A percentile compares a stretch with the other conserved stretches of the same genome.
Conservation (phyloP, 164 flowering plant genomes). For the Liquidambar formosana region DNA sequence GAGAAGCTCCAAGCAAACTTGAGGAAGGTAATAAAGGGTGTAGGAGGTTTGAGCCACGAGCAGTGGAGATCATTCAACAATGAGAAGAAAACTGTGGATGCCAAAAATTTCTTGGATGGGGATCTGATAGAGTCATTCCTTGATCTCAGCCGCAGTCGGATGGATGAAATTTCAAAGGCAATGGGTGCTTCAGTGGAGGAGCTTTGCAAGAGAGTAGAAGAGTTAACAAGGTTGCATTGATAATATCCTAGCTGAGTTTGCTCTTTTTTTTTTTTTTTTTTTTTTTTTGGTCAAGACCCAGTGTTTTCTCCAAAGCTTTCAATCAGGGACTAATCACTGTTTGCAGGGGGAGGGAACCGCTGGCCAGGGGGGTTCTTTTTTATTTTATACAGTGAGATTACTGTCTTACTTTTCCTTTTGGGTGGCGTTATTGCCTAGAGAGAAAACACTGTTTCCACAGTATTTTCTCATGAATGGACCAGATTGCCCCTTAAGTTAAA, state of each 20-base stretch:
- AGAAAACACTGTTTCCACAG: too few species aligned
- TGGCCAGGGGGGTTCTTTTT: too few species aligned
- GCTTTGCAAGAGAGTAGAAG: conserved; percentile 95
- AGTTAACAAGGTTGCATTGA: conserved; percentile 87
- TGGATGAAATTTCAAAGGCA: conserved; percentile 81
- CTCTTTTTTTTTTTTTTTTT: neutral
- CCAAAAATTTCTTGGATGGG: conserved; percentile 86
- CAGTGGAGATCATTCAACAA: conserved; percentile 94
- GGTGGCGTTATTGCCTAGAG: too few species aligned
- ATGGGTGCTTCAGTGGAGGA: conserved; percentile 83
- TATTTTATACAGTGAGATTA: too few species aligned
- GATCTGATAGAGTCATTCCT: conserved; percentile 93
- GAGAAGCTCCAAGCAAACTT: conserved; percentile 82
- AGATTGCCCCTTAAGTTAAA: too few species aligned
- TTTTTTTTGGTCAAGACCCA: too few species aligned
- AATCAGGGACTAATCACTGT: too few species aligned
- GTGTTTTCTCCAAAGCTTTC: too few species aligned
- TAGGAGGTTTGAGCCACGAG: conserved; percentile 94
- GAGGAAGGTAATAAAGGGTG: conserved; percentile 90
- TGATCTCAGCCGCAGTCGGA: conserved; percentile 78
- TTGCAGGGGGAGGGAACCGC: too few species aligned
- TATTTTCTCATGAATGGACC: too few species aligned
- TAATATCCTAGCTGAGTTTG: neutral
- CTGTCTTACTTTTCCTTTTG: too few species aligned
- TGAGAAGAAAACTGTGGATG: conserved; percentile 84